Conservation (phyloP, 192 early-diverging fungal genomes). For the Backusella psychrophila region DNA sequence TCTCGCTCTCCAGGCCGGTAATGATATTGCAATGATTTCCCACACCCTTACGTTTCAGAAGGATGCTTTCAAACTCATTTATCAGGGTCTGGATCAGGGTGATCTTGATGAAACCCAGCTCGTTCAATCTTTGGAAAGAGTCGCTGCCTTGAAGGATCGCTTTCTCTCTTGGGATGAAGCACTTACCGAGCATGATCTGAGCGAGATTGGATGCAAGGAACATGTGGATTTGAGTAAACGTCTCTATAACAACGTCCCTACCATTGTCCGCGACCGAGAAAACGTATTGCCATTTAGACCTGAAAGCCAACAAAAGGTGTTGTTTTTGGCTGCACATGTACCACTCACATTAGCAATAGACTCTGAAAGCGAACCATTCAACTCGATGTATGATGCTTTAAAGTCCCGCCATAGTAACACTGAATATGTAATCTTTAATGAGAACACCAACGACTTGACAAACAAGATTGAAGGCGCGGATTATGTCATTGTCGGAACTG, state of each 20-base stretch:
- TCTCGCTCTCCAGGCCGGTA: slow-evolving; percentile 30
- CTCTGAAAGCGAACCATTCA: slow-evolving; percentile 33
- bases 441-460: slow-evolving; percentile 9
- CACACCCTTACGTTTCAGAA: slow-evolving; percentile 33
- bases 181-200: background rate
- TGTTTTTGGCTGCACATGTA: slow-evolving; percentile 37
- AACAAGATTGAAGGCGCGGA: slow-evolving; percentile 12
- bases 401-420: slow-evolving; percentile 21
- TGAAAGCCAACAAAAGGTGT: slow-evolving; percentile 8
- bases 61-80: slow-evolving; percentile 18
- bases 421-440: slow-evolving; percentile 25
- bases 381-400: slow-evolving; percentile 26
- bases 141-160: slow-evolving; percentile 27
- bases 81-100: slow-evolving; percentile 6
- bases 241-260: slow-evolving; percentile 30
- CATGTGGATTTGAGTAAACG: slow-evolving; percentile 25
- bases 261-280: slow-evolving; percentile 22
- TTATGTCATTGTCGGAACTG: slow-evolving; percentile 33
- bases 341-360: slow-evolving; percentile 38
- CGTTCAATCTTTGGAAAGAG: slow-evolving; percentile 22
- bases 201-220: slow-evolving; percentile 16
- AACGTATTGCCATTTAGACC: slow-evolving; percentile 24
- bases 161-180: slow-evolving; percentile 33
- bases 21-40: slow-evolving; percentile 40
- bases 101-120: slow-evolving; percentile 14